Percentiles rank a stretch among this genome's conserved stretches.
These are phyloP conservation scores for Dentipellis fragilis DNA, from an alignment of 768 basidiomycete genomes.

Conservation along the genomic window DNA sequence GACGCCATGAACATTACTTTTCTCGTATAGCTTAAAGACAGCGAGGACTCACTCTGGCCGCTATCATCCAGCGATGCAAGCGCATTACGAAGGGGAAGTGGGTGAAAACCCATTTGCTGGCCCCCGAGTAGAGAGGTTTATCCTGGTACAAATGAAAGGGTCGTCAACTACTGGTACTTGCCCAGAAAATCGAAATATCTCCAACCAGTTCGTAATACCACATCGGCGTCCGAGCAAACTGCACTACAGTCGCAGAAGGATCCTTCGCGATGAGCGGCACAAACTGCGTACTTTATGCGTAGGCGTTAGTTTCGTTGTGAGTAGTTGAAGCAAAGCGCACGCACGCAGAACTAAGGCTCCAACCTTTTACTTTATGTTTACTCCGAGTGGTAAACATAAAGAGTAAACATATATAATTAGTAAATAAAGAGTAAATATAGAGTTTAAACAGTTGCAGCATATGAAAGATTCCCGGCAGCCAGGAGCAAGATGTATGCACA, in stretches of 20 bases:
- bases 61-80: constrained; percentile 7
- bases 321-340: no score
- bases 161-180: neutral
- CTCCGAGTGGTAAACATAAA: no score
- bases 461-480: no score
- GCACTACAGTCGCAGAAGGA: constrained; percentile 15
- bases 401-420: no score
- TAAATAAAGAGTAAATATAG: no score
- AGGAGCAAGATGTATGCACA: no score
- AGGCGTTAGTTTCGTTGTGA: no score
- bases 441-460: no score
- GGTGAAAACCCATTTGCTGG: constrained; percentile 14
- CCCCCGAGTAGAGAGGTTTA: constrained; percentile 4
- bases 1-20: no score
- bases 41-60: constrained; percentile 5
- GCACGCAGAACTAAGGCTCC: no score
- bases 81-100: constrained; percentile 10
- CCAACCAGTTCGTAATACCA: constrained; percentile 15
- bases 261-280: constrained; percentile 17
- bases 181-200: neutral
- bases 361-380: no score
- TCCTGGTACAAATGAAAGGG: neutral
- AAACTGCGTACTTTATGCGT: constrained; percentile 21
- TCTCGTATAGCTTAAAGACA: no score
- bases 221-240: constrained; percentile 19